These are phyloP conservation scores for Blepharisma stoltei DNA, from an alignment of 73 alveolate species.

Conservation along the genomic window DNA sequence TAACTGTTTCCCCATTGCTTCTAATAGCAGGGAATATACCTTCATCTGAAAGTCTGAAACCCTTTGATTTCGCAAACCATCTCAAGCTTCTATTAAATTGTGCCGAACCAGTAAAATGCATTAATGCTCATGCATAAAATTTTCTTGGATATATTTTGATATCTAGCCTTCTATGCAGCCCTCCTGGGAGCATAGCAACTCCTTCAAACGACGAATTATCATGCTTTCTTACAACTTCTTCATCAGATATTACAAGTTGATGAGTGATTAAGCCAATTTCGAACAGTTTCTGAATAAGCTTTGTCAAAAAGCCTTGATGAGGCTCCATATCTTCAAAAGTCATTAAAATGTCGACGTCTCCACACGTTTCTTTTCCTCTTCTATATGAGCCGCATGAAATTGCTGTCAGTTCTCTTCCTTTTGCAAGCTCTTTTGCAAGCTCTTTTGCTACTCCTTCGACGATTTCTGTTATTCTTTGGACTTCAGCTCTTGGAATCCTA, in stretches of 20 bases:
- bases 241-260: constrained; percentile 60
- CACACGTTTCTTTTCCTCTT: constrained; percentile 92
- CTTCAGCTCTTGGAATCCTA: constrained; percentile 93
- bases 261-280: constrained; percentile 74
- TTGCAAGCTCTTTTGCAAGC: constrained; percentile 48
- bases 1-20: constrained; percentile 44
- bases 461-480: constrained; percentile 58
- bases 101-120: constrained; percentile 95
- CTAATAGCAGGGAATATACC: constrained; percentile 76
- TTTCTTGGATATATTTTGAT: constrained; percentile 82
- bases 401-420: constrained; percentile 55
- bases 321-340: constrained; percentile 75
- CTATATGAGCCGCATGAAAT: constrained; percentile 90
- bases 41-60: constrained; percentile 84
- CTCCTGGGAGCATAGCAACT: not conserved
- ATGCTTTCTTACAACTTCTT: constrained; percentile 23
- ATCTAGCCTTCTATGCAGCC: constrained; percentile 81
- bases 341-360: constrained; percentile 92
- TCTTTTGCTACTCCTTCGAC: constrained; percentile 61
- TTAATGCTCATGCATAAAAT: constrained; percentile 81
- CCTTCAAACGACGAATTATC: constrained; percentile 16
- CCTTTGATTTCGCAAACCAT: constrained; percentile 82
- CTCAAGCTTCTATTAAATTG: constrained; percentile 91
- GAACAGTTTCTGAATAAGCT: constrained; percentile 63
- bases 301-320: constrained; percentile 66